Evolutionary conservation across 345 rosid genomes (phyloP).

Genomic region (Salix arbutifolia): DNA sequence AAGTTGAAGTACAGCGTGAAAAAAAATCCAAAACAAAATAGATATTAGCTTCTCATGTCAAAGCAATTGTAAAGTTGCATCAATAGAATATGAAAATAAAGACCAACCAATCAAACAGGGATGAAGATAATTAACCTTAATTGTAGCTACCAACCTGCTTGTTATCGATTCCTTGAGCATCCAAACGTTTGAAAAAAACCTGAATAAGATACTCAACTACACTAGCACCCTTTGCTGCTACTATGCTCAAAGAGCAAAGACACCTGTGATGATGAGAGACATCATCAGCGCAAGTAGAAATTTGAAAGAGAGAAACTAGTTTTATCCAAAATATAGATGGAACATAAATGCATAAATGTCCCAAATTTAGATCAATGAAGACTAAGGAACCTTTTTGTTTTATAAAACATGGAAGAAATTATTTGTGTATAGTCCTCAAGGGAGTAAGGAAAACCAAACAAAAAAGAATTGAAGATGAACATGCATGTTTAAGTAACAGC

Average conservation of each 20-base stretch:
- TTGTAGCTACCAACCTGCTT: constrained; percentile 63
- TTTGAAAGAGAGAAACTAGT: neutral
- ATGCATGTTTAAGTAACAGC: neutral
- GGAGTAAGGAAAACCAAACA: neutral
- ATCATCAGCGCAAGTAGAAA: neutral
- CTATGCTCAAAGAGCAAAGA: constrained; percentile 78
- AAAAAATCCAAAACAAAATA: too few relatives aligned
- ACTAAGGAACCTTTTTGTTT: neutral
- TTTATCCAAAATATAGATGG: neutral
- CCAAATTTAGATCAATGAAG: neutral
- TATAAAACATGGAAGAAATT: neutral
- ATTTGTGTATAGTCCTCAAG: neutral
- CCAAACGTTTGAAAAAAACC: constrained; percentile 80
- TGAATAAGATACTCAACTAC: constrained; percentile 81
- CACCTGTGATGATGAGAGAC: constrained; percentile 51
- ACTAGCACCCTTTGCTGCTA: constrained; percentile 64
- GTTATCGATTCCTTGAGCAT: constrained; percentile 61
- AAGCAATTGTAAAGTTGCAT: too few relatives aligned
- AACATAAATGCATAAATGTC: neutral
- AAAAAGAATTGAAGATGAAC: neutral
- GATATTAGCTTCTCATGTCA: neutral
- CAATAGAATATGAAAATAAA: neutral
- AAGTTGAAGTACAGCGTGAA: too few relatives aligned
- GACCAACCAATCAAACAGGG: neutral
- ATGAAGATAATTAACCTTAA: constrained; percentile 3